These are phyloP conservation scores for Hymenoscyphus occultus DNA, from an alignment of 2,329 filamentous ascomycete genomes.

Conservation along the genomic window DNA sequence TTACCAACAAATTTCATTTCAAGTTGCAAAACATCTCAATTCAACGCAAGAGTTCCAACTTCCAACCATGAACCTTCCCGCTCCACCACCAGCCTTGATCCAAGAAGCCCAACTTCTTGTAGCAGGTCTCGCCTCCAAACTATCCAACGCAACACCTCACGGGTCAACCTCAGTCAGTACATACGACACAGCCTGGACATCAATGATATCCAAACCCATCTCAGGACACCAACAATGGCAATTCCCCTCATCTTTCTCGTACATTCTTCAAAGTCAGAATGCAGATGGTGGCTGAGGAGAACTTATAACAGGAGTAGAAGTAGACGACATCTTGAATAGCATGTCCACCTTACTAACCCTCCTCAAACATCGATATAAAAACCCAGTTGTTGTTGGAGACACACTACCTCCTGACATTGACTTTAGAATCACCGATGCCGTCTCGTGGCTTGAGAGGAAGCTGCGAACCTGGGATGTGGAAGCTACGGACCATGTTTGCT, in stretches of 20 bases:
- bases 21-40: background rate
- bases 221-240: background rate
- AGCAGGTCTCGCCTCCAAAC: background rate
- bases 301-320: background rate
- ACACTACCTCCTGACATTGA: background rate
- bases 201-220: background rate
- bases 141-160: background rate
- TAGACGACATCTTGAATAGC: constrained; percentile 1
- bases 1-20: background rate
- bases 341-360: background rate
- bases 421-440: background rate
- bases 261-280: background rate
- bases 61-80: background rate
- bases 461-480: background rate
- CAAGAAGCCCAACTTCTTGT: background rate
- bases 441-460: background rate
- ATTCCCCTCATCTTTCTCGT: background rate
- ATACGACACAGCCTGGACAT: background rate
- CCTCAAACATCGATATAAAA: background rate
- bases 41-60: background rate
- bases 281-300: background rate
- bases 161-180: constrained; percentile 1
- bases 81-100: background rate
- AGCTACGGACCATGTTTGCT: background rate
- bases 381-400: background rate